phyloP scores from a whole-genome alignment of 805 yeast species.

The Candida orba region DNA sequence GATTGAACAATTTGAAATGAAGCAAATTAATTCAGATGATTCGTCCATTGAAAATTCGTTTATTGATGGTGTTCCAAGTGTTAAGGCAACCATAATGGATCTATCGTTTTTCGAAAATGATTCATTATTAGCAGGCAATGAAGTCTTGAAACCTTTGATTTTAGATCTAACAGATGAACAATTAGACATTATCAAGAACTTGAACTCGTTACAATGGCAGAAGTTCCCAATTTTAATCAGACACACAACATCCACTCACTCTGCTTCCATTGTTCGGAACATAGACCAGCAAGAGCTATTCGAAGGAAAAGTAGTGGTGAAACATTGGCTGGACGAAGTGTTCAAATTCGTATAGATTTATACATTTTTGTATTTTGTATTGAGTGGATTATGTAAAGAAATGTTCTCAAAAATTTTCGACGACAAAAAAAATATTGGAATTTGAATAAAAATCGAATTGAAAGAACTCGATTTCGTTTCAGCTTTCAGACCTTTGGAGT shows the following conservation, averaged over 20 bases:
- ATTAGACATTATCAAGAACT: slow-evolving; percentile 41
- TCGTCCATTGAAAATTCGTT: slow-evolving; percentile 13
- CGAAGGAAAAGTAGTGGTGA: slow-evolving; percentile 65
- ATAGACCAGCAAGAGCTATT: slow-evolving; percentile 42
- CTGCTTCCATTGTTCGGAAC: slow-evolving; percentile 72
- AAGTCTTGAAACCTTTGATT: slow-evolving; percentile 19
- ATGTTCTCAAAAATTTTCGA: neutral
- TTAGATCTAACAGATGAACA: slow-evolving; percentile 38
- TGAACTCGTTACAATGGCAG: slow-evolving; percentile 58
- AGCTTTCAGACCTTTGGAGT: neutral
- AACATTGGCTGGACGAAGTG: slow-evolving; percentile 51
- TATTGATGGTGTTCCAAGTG: slow-evolving; percentile 5
- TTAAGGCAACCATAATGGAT: slow-evolving; percentile 23
- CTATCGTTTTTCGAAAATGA: slow-evolving; percentile 23
- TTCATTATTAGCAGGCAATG: slow-evolving; percentile 13
- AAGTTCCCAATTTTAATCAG: slow-evolving; percentile 68
- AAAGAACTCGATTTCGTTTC: neutral
- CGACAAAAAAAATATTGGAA: neutral
- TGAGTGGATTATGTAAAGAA: neutral
- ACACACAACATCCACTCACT: slow-evolving; percentile 63
- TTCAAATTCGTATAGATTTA: slow-evolving; percentile 17
- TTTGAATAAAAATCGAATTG: neutral
- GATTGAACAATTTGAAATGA: slow-evolving; percentile 15
- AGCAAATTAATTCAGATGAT: neutral
- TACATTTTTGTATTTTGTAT: neutral